Evolutionary conservation across 2,329 filamentous ascomycete species (phyloP), one percentile per base, ranked within the genome.

Genomic region (Chrysoporthe deuterocubensis): DNA sequence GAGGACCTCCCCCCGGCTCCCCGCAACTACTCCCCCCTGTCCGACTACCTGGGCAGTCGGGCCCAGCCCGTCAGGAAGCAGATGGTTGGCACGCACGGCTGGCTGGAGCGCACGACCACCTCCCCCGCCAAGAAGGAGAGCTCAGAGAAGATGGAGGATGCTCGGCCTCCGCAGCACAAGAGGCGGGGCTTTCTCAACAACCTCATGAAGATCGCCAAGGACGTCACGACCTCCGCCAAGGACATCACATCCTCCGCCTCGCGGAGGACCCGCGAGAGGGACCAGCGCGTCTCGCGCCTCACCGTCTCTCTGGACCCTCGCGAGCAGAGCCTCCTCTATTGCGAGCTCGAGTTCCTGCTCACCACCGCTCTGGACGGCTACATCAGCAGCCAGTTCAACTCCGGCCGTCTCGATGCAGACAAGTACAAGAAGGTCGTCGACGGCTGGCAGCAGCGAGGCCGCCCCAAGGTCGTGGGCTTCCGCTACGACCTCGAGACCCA

Each of bases 401-500:
- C 81, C n/a, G 86, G 85, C n/a, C 84, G 84, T 1, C 78, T 89
- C 5, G 79, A 84, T 6, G 77, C 82, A 0, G 80, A 82, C 71
- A 84, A 85, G 72, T 81, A 85, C 68, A 84, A 84, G 71, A 82
- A 80, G 68, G 76, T 87, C 8, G 80, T 81, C 2, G 84, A 88
- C 62, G 75, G 72, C 5, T 89, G 86, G 87, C 76, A 79, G 34
- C 78, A 81, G 56, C 81, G 83, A 70, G 86, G 86, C 50, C 84
- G 84, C 0, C 85, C 86, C 6, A 82, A 80, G 66, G 85, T 89
- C 9, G 76, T 86, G 32, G 83, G 84, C 14, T 89, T 88, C 74
- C 84, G 85, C 21, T 89, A 86, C 74, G 86, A 89, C 69, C 75
- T 88, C 2, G 86, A 88, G 76, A 88, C 86, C 0, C 87, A 89